Percentiles rank a stretch among this genome's conserved stretches.
phyloP scores from a whole-genome alignment of 768 basidiomycete genomes.

The Termitomyces sp. region DNA sequence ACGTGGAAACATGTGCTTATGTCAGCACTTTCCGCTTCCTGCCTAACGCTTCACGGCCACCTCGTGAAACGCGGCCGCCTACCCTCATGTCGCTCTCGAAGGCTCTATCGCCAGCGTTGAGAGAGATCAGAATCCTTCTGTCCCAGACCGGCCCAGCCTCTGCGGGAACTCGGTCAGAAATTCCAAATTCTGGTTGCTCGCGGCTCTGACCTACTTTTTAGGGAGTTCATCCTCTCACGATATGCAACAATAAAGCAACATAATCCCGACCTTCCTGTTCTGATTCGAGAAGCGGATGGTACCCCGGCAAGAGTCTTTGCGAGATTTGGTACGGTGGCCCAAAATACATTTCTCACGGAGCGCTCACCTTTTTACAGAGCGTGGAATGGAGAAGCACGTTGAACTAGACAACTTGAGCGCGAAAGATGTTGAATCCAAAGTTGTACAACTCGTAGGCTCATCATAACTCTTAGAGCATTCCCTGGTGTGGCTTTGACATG shows the following conservation, averaged over 20 bases:
- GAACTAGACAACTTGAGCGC: slow-evolving; percentile 74
- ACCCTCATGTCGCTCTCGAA: slow-evolving; percentile 60
- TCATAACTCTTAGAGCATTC: slow-evolving; percentile 16
- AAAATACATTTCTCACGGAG: slow-evolving; percentile 4
- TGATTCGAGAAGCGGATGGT: slow-evolving; percentile 75
- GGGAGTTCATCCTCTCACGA: slow-evolving; percentile 73
- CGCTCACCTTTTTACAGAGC: slow-evolving; percentile 41
- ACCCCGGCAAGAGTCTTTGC: slow-evolving; percentile 83
- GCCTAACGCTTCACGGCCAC: not conserved
- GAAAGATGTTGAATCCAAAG: slow-evolving; percentile 65
- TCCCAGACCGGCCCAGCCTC: slow-evolving; percentile 76
- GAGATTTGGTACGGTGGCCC: slow-evolving; percentile 64
- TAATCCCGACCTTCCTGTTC: slow-evolving; percentile 81
- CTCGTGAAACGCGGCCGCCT: not conserved
- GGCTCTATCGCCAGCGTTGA: slow-evolving; percentile 70
- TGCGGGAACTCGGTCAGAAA: slow-evolving; percentile 66
- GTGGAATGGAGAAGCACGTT: slow-evolving; percentile 75
- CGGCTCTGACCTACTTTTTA: slow-evolving; percentile 24
- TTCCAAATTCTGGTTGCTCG: not conserved
- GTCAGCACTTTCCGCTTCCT: slow-evolving; percentile 21
- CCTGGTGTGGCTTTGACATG: not conserved
- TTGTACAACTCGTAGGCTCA: slow-evolving; percentile 56
- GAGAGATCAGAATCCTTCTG: slow-evolving; percentile 77
- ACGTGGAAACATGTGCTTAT: slow-evolving; percentile 25
- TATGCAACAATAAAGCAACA: slow-evolving; percentile 75